Percentiles rank a stretch among this genome's conserved stretches.
Evolutionary conservation across 129 eudicot genomes (phyloP).

Genomic region (Deinandra increscens): DNA sequence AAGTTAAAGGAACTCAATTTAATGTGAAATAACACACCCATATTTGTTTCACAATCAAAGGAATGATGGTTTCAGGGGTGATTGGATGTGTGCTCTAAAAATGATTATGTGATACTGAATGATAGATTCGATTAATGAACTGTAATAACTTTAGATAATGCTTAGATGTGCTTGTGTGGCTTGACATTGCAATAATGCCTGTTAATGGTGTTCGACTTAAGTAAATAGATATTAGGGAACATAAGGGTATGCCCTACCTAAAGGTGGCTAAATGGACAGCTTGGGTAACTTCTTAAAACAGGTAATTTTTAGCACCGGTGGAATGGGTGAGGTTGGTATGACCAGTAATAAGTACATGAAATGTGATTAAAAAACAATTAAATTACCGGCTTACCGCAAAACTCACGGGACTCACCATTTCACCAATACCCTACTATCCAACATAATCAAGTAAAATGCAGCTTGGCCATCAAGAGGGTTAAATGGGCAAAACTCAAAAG

Average conservation of each 20-base stretch:
- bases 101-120: neutral
- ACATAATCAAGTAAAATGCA: no score
- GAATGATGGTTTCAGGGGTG: neutral
- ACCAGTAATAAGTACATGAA: neutral
- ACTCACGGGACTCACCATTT: no score
- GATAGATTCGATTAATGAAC: neutral
- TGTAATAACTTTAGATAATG: neutral
- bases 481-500: no score
- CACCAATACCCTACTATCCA: no score
- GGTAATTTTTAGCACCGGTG: neutral
- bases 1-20: conserved; percentile 7
- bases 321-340: neutral
- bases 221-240: no score
- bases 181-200: no score
- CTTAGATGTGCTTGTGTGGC: no score
- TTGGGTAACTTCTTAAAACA: no score
- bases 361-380: neutral
- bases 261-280: no score
- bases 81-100: neutral
- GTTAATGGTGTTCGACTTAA: no score
- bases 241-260: no score
- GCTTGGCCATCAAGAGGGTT: no score
- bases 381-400: neutral
- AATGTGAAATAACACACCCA: neutral
- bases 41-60: neutral